Evolutionary conservation across 78 protist genomes (phyloP).

Genomic region (Trichosphaerium sp.): DNA sequence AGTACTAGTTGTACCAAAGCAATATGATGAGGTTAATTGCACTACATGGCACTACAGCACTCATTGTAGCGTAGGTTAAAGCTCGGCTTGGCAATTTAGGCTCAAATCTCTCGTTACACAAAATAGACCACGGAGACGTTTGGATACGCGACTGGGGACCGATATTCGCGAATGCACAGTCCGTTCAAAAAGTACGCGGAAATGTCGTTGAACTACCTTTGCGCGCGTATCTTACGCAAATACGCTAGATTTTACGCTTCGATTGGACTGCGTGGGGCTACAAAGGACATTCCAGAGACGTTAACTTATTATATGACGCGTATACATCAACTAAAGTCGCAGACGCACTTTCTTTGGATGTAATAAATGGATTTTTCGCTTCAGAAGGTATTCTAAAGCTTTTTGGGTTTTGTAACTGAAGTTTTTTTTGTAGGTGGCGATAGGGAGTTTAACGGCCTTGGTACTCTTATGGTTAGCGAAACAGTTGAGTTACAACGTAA

Average conservation of each 20-base stretch:
- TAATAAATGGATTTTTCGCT: not conserved
- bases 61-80: not conserved
- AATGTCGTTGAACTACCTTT: too few species aligned
- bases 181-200: too few species aligned
- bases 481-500: conserved; percentile 7
- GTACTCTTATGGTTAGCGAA: conserved; percentile 11
- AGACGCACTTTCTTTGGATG: not conserved
- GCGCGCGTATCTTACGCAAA: too few species aligned
- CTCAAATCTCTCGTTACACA: not conserved
- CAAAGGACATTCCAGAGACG: not conserved
- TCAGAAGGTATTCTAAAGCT: not conserved
- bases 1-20: not conserved
- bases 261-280: not conserved
- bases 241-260: not conserved
- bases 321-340: not conserved
- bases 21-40: not conserved
- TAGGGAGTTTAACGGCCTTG: conserved; percentile 9
- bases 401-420: not conserved
- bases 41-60: not conserved
- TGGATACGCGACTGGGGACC: not conserved
- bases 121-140: not conserved
- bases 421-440: conserved; percentile 8
- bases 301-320: not conserved
- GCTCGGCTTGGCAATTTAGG: not conserved
- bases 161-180: not conserved